phyloP scores from a whole-genome alignment of 495 filamentous ascomycete genomes.

The Hypoxylon fuscum region DNA sequence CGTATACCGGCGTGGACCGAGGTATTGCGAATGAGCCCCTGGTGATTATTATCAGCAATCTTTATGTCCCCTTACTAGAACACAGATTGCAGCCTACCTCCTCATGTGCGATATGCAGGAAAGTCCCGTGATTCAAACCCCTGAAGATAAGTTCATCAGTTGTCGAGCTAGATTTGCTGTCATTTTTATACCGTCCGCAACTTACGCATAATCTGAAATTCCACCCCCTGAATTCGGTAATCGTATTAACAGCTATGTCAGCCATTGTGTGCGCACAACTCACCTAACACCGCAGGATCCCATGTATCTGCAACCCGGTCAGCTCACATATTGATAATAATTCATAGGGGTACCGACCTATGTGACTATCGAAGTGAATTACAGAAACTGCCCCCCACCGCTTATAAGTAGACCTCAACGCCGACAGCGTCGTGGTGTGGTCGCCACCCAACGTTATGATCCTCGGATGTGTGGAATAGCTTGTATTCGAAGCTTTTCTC shows the following conservation, averaged over 20 bases:
- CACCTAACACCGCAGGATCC: slow-evolving; percentile 67
- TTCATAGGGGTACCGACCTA: slow-evolving; percentile 47
- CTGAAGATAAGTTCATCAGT: slow-evolving; percentile 47
- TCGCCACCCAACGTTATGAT: slow-evolving; percentile 77
- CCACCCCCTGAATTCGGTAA: slow-evolving; percentile 39
- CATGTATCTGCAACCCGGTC: slow-evolving; percentile 70
- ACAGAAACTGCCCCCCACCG: slow-evolving; percentile 74
- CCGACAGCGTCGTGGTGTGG: slow-evolving; percentile 69
- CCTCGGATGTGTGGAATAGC: slow-evolving; percentile 49
- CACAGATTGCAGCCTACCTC: slow-evolving; percentile 39
- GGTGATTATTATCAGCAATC: slow-evolving; percentile 62
- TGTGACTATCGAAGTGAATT: slow-evolving; percentile 77
- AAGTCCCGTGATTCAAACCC: slow-evolving; percentile 84
- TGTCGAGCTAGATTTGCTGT: background rate
- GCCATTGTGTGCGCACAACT: slow-evolving; percentile 2
- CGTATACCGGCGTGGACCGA: slow-evolving; percentile 88
- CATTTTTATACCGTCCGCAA: background rate
- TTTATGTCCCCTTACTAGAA: background rate
- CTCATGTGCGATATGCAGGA: slow-evolving; percentile 59
- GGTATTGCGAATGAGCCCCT: slow-evolving; percentile 81
- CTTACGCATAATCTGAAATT: slow-evolving; percentile 55
- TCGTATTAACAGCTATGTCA: background rate
- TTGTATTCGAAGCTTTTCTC: slow-evolving; percentile 45
- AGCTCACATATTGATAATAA: slow-evolving; percentile 3
- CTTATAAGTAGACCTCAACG: slow-evolving; percentile 70